phyloP scores from a whole-genome alignment of 148 eudicot genomes.

The Selenicereus undatus region DNA sequence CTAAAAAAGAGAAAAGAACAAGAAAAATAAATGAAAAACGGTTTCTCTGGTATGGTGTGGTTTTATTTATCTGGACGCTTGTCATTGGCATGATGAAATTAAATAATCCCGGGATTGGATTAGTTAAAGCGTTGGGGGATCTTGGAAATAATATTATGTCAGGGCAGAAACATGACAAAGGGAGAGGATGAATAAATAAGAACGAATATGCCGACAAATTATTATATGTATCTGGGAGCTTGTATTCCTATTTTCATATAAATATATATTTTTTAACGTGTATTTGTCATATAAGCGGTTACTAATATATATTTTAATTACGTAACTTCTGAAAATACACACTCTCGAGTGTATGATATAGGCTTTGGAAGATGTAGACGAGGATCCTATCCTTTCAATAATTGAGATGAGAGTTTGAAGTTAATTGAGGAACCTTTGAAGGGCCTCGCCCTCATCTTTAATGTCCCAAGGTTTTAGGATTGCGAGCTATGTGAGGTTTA shows the following conservation, averaged over 20 bases:
- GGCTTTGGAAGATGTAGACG: background rate
- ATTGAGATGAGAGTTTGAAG: constrained; percentile 6
- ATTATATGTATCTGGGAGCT: too few species aligned
- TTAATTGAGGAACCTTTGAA: constrained; percentile 12
- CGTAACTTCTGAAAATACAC: too few species aligned
- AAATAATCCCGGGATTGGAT: background rate
- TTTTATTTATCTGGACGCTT: background rate
- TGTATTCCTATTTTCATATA: too few species aligned
- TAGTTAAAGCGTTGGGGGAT: background rate
- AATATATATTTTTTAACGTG: too few species aligned
- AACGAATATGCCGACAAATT: too few species aligned
- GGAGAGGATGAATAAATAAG: too few species aligned
- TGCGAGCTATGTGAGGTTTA: constrained; percentile 7
- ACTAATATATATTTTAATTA: too few species aligned
- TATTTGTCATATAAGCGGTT: too few species aligned
- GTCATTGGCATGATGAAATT: constrained; percentile 19
- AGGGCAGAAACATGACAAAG: background rate
- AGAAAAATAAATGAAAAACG: too few species aligned
- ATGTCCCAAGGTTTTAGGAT: constrained; percentile 12
- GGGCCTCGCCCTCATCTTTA: background rate
- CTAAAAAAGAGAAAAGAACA: too few species aligned
- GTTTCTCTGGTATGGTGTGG: too few species aligned
- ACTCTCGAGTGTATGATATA: too few species aligned
- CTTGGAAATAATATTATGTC: background rate
- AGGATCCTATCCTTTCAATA: background rate